Percentiles rank a stretch among this genome's conserved stretches.
Evolutionary conservation across 805 yeast species (phyloP).

Genomic region (Saturnispora besseyi): DNA sequence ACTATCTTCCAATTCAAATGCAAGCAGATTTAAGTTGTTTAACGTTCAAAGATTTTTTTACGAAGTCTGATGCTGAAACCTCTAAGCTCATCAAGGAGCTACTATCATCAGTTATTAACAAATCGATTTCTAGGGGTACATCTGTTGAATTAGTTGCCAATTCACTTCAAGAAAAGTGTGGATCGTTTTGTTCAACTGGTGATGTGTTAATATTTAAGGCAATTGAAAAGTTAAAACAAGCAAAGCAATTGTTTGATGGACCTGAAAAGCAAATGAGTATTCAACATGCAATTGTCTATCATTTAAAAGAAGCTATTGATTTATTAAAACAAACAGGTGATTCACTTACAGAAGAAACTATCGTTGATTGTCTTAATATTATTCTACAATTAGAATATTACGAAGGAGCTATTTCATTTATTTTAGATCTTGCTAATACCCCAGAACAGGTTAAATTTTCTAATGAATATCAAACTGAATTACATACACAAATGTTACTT

Average conservation of each 20-base stretch:
- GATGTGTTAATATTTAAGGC: constrained; percentile 94
- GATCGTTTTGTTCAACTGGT: constrained; percentile 86
- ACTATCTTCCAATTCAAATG: constrained; percentile 55
- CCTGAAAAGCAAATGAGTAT: constrained; percentile 60
- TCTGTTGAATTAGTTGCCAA: constrained; percentile 86
- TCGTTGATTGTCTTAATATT: constrained; percentile 70
- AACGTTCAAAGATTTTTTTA: constrained; percentile 67
- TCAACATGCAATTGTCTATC: constrained; percentile 30
- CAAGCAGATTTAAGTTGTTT: constrained; percentile 60
- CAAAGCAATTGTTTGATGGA: constrained; percentile 61
- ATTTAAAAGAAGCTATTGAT: constrained; percentile 64
- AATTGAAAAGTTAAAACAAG: constrained; percentile 80
- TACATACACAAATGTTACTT: constrained; percentile 18
- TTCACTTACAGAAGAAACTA: constrained; percentile 65
- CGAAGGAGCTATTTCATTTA: constrained; percentile 79
- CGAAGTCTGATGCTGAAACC: constrained; percentile 50
- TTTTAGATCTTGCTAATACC: constrained; percentile 65
- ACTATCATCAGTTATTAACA: constrained; percentile 79
- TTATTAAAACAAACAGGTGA: constrained; percentile 75
- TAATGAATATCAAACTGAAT: constrained; percentile 42
- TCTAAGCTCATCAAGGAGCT: constrained; percentile 72
- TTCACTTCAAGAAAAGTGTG: constrained; percentile 85
- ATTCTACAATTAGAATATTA: constrained; percentile 71
- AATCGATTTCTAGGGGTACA: constrained; percentile 83
- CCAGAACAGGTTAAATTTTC: constrained; percentile 55